Conservation (phyloP, 2,329 filamentous ascomycete species). For the Gremmenia infestans region DNA sequence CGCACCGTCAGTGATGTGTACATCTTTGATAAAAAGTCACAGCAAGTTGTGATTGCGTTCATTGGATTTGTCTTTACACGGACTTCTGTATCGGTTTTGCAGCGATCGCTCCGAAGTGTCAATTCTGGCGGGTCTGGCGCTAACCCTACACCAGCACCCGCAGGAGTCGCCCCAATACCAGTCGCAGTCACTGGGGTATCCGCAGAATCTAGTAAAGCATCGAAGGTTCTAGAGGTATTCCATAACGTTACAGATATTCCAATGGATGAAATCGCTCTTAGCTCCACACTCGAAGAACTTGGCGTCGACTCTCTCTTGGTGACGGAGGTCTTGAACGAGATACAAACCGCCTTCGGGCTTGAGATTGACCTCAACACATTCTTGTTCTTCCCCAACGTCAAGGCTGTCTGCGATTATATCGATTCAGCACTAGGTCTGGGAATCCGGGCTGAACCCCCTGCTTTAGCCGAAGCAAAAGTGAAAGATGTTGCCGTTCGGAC, state of each 20-base stretch:
- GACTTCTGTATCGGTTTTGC: neutral
- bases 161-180: neutral
- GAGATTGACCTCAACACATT: neutral
- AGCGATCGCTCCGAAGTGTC: neutral
- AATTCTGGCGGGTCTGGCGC: neutral
- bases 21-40: neutral
- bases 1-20: neutral
- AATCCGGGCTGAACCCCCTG: neutral
- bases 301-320: constrained; percentile 37
- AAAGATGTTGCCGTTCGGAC: neutral
- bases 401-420: neutral
- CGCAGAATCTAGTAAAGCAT: neutral
- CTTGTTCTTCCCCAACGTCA: neutral
- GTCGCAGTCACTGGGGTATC: neutral
- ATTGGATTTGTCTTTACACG: neutral
- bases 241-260: neutral
- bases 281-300: constrained; percentile 14
- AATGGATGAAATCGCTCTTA: neutral
- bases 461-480: neutral
- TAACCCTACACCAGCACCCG: neutral
- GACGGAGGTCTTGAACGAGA: constrained; percentile 32
- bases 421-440: neutral
- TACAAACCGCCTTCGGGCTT: constrained; percentile 14
- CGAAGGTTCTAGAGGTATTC: neutral
- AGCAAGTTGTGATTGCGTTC: neutral